Base-by-base conservation (phyloP, 495 filamentous ascomycete species). In the Hyaloscypha bicolor region DNA sequence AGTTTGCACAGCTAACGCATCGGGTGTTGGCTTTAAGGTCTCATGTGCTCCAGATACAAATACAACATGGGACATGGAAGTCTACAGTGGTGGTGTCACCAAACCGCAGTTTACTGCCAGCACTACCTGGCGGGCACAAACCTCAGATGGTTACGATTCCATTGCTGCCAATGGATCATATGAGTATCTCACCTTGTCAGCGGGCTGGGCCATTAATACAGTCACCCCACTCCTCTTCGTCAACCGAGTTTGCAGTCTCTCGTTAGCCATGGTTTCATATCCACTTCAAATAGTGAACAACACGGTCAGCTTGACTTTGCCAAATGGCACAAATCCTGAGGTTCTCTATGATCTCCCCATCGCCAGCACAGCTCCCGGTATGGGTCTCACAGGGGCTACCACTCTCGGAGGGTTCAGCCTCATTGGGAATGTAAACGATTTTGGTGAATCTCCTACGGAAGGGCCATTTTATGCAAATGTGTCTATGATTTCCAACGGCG, bases 261-360 rank as follows among this genome's bases (percentile, higher is more conserved):
- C 42, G 6, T 45, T 45, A 45, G 42, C 42, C 42, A 45, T 45
- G 42, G 42, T 45, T 45, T 45, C 42, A 45, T 45, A 45, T 45
- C 42, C 42, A 45, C 42, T 45, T 45, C 42, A 45, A 45, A 45
- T 45, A 45, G 42, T 45, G 42, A 45, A 45, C 14, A 45, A 45
- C 14, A 45, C 14, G 14, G 42, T 45, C 42, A 45, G 42, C 14
- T 45, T 45, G 42, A 16, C 42, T 45, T 45, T 45, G 42, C 42
- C 42, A 19, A 45, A 9, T 45, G 42, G 42, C 6, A 16, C 42
- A 45, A 45, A 12, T 45, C 42, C 42, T 45, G 42, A 45, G 14
- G 42, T 45, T 45, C 6, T 45, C 6, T 45, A 45, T 45, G 42
- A 45, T 45, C 42, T 45, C 6, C 42, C 42, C 6, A 45, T 45